Percentiles rank a stretch among this genome's conserved stretches.
Conservation (phyloP, 2,329 filamentous ascomycete genomes). For the Exophiala oligosperma region DNA sequence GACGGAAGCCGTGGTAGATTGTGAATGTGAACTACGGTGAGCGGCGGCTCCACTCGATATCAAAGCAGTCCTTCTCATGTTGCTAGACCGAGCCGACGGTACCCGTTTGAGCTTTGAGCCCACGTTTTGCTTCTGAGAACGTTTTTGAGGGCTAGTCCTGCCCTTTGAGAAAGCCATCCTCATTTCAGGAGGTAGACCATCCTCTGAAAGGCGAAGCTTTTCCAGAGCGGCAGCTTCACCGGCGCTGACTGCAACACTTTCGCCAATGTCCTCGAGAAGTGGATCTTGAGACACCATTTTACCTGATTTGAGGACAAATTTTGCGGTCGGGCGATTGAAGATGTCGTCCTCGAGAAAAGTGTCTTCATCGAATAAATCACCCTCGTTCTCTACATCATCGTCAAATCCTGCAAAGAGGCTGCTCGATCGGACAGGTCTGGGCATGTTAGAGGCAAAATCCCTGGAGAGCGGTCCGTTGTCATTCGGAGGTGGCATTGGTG, state of each 20-base stretch:
- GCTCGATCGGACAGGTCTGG: conserved; percentile 72
- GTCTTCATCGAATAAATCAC: conserved; percentile 26
- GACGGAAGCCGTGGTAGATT: conserved; percentile 48
- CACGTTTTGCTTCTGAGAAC: conserved; percentile 16
- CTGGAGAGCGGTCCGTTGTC: conserved; percentile 72
- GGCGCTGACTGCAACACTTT: conserved; percentile 20
- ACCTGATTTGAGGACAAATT: conserved; percentile 44
- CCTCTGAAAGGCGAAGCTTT: conserved; percentile 26
- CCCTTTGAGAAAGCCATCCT: conserved; percentile 20
- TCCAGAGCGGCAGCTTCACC: conserved; percentile 27
- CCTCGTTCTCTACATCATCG: conserved; percentile 56
- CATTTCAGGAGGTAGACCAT: conserved; percentile 25
- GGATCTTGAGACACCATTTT: conserved; percentile 41
- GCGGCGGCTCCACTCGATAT: conserved; percentile 75
- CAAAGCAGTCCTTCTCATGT: conserved; percentile 75
- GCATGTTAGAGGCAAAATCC: conserved; percentile 51
- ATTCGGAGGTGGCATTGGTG: conserved; percentile 46
- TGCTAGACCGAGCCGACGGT: conserved; percentile 48
- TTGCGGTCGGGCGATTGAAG: conserved; percentile 45
- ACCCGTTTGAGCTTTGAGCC: conserved; percentile 25
- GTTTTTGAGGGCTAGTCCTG: conserved; percentile 15
- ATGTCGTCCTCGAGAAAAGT: conserved; percentile 45
- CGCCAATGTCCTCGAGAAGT: conserved; percentile 40
- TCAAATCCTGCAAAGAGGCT: conserved; percentile 88
- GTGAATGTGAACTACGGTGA: conserved; percentile 63